A percentile compares a stretch with the other conserved stretches of the same genome.
phyloP scores from a whole-genome alignment of 768 basidiomycete genomes.

The Xerocomellus amylosporus region DNA sequence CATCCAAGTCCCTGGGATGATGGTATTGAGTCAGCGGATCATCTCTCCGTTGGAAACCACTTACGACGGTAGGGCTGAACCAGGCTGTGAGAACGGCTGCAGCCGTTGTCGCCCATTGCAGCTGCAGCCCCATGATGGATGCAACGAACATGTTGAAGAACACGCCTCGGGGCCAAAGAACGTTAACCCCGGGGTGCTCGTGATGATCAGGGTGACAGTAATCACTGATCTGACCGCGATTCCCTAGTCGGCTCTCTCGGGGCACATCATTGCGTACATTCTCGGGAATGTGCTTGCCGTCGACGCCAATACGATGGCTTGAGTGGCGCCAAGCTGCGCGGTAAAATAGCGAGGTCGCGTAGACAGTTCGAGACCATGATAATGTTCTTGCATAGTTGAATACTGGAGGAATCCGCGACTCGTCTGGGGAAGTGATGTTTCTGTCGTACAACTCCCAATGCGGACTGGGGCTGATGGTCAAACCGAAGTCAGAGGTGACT shows the following conservation, averaged over 20 bases:
- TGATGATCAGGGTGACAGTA: slow-evolving; percentile 19
- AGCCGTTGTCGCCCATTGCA: slow-evolving; percentile 35
- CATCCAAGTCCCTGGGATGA: slow-evolving; percentile 32
- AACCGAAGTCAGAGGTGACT: slow-evolving; percentile 6
- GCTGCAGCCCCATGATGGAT: slow-evolving; percentile 26
- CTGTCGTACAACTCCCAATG: background rate
- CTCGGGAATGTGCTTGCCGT: background rate
- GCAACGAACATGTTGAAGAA: slow-evolving; percentile 30
- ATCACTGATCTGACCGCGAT: slow-evolving; percentile 10
- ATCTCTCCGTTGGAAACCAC: background rate
- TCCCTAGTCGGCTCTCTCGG: slow-evolving; percentile 18
- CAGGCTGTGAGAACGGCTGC: slow-evolving; percentile 29
- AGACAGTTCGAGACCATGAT: slow-evolving; percentile 20
- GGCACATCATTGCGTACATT: slow-evolving; percentile 2
- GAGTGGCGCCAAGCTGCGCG: slow-evolving; percentile 14
- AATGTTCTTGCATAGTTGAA: slow-evolving; percentile 26
- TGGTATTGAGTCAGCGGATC: background rate
- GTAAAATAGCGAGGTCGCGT: slow-evolving; percentile 17
- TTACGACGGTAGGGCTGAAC: slow-evolving; percentile 32
- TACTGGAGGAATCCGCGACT: slow-evolving; percentile 22
- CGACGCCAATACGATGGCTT: background rate
- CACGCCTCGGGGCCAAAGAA: slow-evolving; percentile 24
- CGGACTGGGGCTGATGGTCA: slow-evolving; percentile 15
- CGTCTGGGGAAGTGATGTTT: slow-evolving; percentile 21
- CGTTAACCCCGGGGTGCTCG: background rate